Percentiles rank a stretch among this genome's conserved stretches.
phyloP scores from a whole-genome alignment of 441 rosid genomes.

The Syzygium malaccense region DNA sequence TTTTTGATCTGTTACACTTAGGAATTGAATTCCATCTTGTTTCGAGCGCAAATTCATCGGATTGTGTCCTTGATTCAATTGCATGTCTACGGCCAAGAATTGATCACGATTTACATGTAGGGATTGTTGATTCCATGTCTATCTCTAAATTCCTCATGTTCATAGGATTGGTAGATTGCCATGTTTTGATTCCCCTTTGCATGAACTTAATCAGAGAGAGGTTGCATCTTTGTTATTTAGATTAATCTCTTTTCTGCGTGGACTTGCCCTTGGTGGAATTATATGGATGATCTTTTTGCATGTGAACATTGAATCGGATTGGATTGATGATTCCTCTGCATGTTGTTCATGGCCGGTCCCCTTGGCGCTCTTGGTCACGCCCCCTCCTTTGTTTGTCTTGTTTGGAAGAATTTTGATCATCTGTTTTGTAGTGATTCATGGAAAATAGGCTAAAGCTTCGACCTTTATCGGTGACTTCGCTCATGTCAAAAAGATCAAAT shows the following conservation, averaged over 20 bases:
- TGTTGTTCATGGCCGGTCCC: neutral
- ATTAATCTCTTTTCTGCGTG: neutral
- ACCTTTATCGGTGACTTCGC: neutral
- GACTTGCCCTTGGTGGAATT: neutral
- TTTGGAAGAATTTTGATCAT: neutral
- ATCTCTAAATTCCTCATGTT: neutral
- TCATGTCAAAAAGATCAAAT: fast-evolving
- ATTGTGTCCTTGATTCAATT: neutral
- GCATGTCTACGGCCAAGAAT: neutral
- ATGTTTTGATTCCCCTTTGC: neutral
- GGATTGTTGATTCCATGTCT: neutral
- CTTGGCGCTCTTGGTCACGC: no score
- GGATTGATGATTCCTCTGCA: neutral
- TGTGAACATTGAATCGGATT: neutral
- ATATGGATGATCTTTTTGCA: neutral
- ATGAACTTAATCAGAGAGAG: neutral
- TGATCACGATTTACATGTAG: neutral
- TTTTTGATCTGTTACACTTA: neutral
- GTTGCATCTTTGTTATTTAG: neutral
- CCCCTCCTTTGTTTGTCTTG: neutral
- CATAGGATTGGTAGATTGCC: neutral
- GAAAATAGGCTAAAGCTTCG: neutral
- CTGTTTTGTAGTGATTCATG: neutral
- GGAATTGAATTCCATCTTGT: neutral
- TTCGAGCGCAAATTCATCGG: neutral